Evolutionary conservation across 805 yeast species (phyloP).

Genomic region (Sugiyamaella qingdaonensis): DNA sequence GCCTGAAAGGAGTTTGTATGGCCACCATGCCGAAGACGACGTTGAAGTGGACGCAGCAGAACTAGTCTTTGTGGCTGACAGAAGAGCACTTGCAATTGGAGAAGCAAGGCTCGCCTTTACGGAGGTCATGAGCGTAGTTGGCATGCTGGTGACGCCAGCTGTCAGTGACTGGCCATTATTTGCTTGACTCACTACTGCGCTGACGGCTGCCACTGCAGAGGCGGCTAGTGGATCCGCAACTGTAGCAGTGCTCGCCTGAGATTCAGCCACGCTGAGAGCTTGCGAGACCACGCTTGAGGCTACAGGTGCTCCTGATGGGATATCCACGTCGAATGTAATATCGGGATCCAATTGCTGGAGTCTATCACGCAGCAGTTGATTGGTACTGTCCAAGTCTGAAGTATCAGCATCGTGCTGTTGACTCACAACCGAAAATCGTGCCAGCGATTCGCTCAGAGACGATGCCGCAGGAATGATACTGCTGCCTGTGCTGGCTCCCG

Average conservation of each 20-base stretch:
- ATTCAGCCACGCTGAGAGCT: background rate
- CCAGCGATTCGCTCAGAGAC: conserved; percentile 2
- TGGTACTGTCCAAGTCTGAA: background rate
- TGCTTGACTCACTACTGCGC: background rate
- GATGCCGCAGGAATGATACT: background rate
- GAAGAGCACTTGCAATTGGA: background rate
- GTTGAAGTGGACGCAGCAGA: background rate
- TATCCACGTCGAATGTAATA: background rate
- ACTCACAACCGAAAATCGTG: background rate
- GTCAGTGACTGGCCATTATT: background rate
- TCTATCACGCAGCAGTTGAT: conserved; percentile 1
- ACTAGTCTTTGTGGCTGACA: background rate
- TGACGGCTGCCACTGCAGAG: background rate
- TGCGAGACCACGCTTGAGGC: background rate
- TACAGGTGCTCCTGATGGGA: background rate
- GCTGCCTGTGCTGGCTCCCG: background rate
- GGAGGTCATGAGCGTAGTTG: background rate
- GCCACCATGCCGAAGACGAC: background rate
- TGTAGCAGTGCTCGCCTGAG: background rate
- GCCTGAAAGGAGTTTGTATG: background rate
- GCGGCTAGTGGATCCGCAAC: background rate
- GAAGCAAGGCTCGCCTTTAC: background rate
- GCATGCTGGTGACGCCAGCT: background rate
- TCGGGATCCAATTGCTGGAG: conserved; percentile 1
- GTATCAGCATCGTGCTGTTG: background rate